These are phyloP conservation scores for Macrolepiota dolichaula DNA, from an alignment of 768 basidiomycete species.

Conservation along the genomic window DNA sequence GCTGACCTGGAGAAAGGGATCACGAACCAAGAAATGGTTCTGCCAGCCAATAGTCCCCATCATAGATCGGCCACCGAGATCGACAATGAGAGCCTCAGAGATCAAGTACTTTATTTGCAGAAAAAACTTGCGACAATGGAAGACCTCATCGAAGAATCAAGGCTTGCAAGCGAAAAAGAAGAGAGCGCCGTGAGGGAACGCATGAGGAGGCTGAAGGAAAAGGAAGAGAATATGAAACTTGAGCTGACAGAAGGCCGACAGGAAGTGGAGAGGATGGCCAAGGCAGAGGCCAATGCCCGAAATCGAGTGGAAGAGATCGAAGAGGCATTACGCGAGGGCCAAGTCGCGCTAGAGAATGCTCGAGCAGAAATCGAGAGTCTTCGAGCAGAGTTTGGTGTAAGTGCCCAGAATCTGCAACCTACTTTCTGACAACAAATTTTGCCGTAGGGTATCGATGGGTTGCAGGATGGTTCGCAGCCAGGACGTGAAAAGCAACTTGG, in stretches of 20 bases:
- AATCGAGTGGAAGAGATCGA: constrained; percentile 80
- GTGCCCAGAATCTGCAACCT: constrained; percentile 19
- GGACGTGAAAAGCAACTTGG: neutral
- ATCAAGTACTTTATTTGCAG: constrained; percentile 87
- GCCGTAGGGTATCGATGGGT: neutral
- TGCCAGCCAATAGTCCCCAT: constrained; percentile 21
- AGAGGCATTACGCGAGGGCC: constrained; percentile 85
- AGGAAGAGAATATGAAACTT: constrained; percentile 64
- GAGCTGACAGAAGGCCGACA: constrained; percentile 68
- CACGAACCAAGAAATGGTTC: constrained; percentile 21
- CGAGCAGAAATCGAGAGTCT: constrained; percentile 84
- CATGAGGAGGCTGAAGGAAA: constrained; percentile 67
- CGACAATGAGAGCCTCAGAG: constrained; percentile 89
- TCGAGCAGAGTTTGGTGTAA: constrained; percentile 71
- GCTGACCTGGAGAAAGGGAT: constrained; percentile 48
- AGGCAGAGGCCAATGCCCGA: constrained; percentile 60
- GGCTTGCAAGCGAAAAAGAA: constrained; percentile 68
- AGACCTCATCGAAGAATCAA: constrained; percentile 80
- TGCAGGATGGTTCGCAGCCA: neutral
- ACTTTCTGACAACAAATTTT: neutral
- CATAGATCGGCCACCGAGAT: constrained; percentile 80
- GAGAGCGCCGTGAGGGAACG: constrained; percentile 59
- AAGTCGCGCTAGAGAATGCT: constrained; percentile 83
- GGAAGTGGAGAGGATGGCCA: constrained; percentile 59
- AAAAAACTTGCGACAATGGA: constrained; percentile 73